These are phyloP conservation scores for Colletotrichum tofieldiae DNA, from an alignment of 2,329 filamentous ascomycete genomes.

Conservation along the genomic window DNA sequence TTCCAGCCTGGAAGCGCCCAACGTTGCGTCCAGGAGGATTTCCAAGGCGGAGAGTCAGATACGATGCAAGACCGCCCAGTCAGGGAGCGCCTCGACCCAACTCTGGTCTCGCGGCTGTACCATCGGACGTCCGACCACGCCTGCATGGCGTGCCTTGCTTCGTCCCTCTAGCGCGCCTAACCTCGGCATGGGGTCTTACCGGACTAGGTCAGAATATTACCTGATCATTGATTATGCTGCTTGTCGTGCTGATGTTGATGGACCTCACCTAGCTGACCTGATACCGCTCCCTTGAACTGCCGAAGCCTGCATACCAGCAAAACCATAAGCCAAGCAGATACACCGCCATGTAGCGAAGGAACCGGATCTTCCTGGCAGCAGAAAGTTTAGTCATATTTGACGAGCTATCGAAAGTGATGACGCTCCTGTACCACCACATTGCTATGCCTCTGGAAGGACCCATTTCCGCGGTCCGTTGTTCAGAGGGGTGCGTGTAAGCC, in stretches of 20 bases:
- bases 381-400: background rate
- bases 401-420: slow-evolving; percentile 17
- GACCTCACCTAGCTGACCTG: slow-evolving; percentile 12
- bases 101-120: slow-evolving; percentile 25
- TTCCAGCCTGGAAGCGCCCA: background rate
- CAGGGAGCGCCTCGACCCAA: slow-evolving; percentile 9
- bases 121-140: slow-evolving; percentile 42
- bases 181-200: slow-evolving; percentile 5
- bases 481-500: slow-evolving; percentile 9
- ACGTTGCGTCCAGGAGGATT: slow-evolving; percentile 2
- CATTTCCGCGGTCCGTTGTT: background rate
- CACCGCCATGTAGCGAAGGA: slow-evolving; percentile 17
- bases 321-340: slow-evolving; percentile 18
- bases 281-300: slow-evolving; percentile 33
- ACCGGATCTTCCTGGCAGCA: background rate
- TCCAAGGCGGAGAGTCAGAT: background rate
- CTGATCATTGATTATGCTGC: background rate
- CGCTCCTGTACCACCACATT: slow-evolving; percentile 24
- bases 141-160: slow-evolving; percentile 40
- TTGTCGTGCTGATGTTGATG: slow-evolving; percentile 23
- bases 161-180: slow-evolving; percentile 35
- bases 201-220: background rate
- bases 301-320: slow-evolving; percentile 37
- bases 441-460: background rate
- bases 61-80: background rate